Percentiles rank a stretch among this genome's conserved stretches.
phyloP scores from a whole-genome alignment of 352 stramenopile genomes.

The Saprolegnia parasitica region DNA sequence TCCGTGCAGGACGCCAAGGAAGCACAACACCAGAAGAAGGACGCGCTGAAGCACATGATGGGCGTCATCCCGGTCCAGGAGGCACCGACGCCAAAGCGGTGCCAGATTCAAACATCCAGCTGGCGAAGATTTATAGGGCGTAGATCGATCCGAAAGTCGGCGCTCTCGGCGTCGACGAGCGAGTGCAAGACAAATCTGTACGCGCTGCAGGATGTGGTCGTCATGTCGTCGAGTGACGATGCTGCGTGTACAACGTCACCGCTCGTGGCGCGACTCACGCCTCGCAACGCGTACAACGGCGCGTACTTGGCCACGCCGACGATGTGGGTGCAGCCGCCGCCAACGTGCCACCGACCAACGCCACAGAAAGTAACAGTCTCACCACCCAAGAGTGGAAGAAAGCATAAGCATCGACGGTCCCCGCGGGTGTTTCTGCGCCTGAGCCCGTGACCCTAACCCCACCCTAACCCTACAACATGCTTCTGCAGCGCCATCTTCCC shows the following conservation, averaged over 20 bases:
- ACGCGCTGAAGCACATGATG: constrained; percentile 16
- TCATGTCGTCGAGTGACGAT: background rate
- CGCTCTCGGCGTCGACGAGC: background rate
- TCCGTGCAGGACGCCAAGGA: background rate
- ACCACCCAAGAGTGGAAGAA: too few relatives aligned
- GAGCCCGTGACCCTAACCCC: too few relatives aligned
- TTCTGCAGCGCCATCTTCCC: too few relatives aligned
- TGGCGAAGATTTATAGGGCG: background rate
- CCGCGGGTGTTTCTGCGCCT: too few relatives aligned
- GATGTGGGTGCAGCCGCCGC: too few relatives aligned
- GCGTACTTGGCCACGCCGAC: background rate
- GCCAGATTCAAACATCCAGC: constrained; percentile 4
- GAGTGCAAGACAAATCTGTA: background rate
- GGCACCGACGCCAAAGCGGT: background rate
- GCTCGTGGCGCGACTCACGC: constrained; percentile 17
- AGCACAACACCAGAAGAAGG: constrained; percentile 7
- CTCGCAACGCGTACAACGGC: constrained; percentile 25
- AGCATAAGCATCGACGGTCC: too few relatives aligned
- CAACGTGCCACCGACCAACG: too few relatives aligned
- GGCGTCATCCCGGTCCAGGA: constrained; percentile 6
- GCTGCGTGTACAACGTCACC: constrained; percentile 13
- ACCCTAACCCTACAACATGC: too few relatives aligned
- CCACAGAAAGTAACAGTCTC: too few relatives aligned
- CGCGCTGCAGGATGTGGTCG: background rate
- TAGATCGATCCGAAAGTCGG: background rate